phyloP scores from a whole-genome alignment of 495 filamentous ascomycete species.

The Penicillium coprophilum region DNA sequence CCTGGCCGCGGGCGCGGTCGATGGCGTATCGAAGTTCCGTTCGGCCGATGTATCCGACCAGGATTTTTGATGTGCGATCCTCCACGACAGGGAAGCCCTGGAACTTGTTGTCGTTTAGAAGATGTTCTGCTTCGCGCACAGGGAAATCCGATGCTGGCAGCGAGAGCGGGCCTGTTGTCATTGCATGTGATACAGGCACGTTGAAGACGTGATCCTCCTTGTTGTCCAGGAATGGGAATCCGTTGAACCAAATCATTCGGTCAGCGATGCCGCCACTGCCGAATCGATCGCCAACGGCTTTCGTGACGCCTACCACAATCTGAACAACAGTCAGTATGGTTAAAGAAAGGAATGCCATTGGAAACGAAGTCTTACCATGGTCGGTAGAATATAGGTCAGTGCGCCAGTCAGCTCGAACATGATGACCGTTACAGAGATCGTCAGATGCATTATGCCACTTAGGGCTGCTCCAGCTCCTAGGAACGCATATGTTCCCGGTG shows the following conservation, averaged over 20 bases:
- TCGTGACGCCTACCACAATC: slow-evolving; percentile 97
- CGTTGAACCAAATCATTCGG: slow-evolving; percentile 99
- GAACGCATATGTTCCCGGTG: slow-evolving; percentile 94
- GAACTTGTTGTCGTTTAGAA: slow-evolving; percentile 79
- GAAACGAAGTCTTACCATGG: slow-evolving; percentile 61
- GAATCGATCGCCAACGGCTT: slow-evolving; percentile 87
- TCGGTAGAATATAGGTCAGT: slow-evolving; percentile 92
- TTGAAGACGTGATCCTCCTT: slow-evolving; percentile 98
- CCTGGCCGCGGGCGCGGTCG: slow-evolving; percentile 74
- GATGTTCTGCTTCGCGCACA: slow-evolving; percentile 68
- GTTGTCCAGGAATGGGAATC: slow-evolving; percentile 95
- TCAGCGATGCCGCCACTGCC: slow-evolving; percentile 96
- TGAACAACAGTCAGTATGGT: slow-evolving; percentile 28
- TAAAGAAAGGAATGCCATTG: neutral
- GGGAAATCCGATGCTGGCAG: slow-evolving; percentile 75
- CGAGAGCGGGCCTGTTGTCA: slow-evolving; percentile 74
- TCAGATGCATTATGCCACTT: slow-evolving; percentile 98
- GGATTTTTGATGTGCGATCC: slow-evolving; percentile 62
- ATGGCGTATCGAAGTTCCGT: slow-evolving; percentile 94
- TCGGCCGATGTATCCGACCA: slow-evolving; percentile 92
- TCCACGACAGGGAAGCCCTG: slow-evolving; percentile 95
- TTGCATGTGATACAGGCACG: slow-evolving; percentile 88
- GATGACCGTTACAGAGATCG: slow-evolving; percentile 93
- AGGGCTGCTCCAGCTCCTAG: slow-evolving; percentile 90
- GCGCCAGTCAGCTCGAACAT: slow-evolving; percentile 98